Base-by-base conservation (phyloP, 2,329 filamentous ascomycete species). In the Diaporthe batatas region DNA sequence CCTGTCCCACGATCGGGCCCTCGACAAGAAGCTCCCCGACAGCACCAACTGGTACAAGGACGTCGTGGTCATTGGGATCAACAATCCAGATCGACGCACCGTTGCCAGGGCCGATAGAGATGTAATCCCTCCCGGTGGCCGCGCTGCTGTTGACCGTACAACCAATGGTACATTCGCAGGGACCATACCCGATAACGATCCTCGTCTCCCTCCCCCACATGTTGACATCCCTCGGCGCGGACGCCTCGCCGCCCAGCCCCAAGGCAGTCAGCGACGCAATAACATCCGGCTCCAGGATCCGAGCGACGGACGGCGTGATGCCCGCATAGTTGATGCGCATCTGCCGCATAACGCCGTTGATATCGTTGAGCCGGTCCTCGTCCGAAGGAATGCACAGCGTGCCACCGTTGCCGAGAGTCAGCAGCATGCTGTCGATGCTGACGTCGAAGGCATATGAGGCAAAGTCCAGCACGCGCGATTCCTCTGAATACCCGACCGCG, bases 121-220 rank as follows among this genome's bases (percentile, higher is more conserved):
- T 75, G 59, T 79, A 77, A 12, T 77, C 76, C 21, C 76, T 73
- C 8, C 75, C 75, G 16, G 73, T 77, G 23, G 76, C 74, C 8
- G 76, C 75, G 55, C 73, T 77, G 75, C 72, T 76, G 71, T 79
- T 79, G 51, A 79, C 74, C 0, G 79, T 79, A 72, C 78, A 79
- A 5, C 80, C 75, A 2, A 89, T 86, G 0, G 87, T 89, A 71
- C 87, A 89, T 76, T 89, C 87, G 0, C 86, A 87, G 5, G 87
- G 87, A 0, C 87, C 87, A 58, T 89, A 89, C 0, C 85, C 86
- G 64, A 88, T 87, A 8, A 88, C 80, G 16, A 89, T 82, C 67
- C 82, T 83, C 0, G 86, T 86, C 12, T 80, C 78, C 44, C 82
- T 78, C 49, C 86, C 84, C 87, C 87, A 88, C 7, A 79, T 78